Evolutionary conservation across 2,329 filamentous ascomycete genomes (phyloP), one percentile per base, ranked within the genome.

Genomic region (Cytospora leucostoma): DNA sequence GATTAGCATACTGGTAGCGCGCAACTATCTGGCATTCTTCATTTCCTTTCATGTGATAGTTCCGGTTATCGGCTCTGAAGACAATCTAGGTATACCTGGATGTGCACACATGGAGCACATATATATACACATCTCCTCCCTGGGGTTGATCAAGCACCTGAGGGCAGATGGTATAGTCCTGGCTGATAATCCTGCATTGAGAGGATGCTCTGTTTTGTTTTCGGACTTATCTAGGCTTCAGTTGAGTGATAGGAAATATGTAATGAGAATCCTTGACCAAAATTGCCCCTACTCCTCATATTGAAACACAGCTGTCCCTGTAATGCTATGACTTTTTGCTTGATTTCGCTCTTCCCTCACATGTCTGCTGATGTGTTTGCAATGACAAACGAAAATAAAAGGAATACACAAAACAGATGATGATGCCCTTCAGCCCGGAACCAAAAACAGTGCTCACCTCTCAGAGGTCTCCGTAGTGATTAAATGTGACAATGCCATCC

Each of bases 361-460:
- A 65, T 65, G 55, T 57, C 56, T 60, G 37, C 52, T 38, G 50
- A 58, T 51, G 34, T 63, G 52, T 52, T 33, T 47, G 53, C 51
- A 66, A 67, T 47, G 44, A 47, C 44, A 47, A 47, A 47, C 44
- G 44, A 67, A 65, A 63, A 67, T 51, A 61, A 64, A 65, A 65
- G 64, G 64, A 62, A 65, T 35, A 55, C 69, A 71, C 71, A 73
- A 71, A 72, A 68, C 72, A 72, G 73, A 64, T 58, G 62, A 65
- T 65, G 64, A 66, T 66, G 64, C 61, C 58, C 55, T 61, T 58
- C 55, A 27, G 58, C 32, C 56, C 58, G 52, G 44, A 60, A 53
- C 34, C 58, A 61, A 71, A 68, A 70, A 69, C 73, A 76, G 33
- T 61, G 57, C 55, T 59, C 57, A 51, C 64, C 64, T 66, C 61